phyloP scores from a whole-genome alignment of 768 basidiomycete genomes.

The Boletus rubropictus region DNA sequence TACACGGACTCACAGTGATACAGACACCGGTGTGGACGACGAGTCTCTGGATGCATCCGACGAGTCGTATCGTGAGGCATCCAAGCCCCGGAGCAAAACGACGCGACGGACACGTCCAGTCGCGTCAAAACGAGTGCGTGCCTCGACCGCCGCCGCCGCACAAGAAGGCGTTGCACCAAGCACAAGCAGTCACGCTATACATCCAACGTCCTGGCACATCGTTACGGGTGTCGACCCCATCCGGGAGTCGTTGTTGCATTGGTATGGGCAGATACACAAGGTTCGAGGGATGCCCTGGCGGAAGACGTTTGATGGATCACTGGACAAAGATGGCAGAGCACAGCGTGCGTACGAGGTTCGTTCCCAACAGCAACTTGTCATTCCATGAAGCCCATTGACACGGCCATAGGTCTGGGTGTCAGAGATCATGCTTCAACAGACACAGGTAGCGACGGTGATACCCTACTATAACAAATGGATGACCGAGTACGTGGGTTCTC shows the following conservation, averaged over 20 bases:
- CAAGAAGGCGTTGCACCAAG: neutral
- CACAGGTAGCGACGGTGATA: conserved; percentile 89
- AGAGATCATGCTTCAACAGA: conserved; percentile 96
- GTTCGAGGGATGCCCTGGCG: conserved; percentile 90
- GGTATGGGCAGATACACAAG: conserved; percentile 68
- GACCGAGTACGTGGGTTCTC: conserved; percentile 46
- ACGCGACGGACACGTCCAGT: conserved; percentile 14
- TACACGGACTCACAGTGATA: conserved; percentile 10
- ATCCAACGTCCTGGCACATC: conserved; percentile 45
- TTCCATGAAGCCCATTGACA: neutral
- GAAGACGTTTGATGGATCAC: conserved; percentile 55
- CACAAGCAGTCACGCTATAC: conserved; percentile 16
- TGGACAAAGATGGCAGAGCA: conserved; percentile 53
- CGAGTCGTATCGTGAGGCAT: conserved; percentile 14
- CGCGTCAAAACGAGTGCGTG: conserved; percentile 11
- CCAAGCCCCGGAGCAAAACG: conserved; percentile 10
- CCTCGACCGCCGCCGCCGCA: neutral
- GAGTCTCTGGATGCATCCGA: conserved; percentile 18
- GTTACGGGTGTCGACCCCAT: conserved; percentile 37
- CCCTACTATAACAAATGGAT: conserved; percentile 92
- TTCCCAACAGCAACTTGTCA: neutral
- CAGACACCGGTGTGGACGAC: conserved; percentile 15
- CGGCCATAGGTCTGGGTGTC: conserved; percentile 71
- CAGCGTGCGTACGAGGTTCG: conserved; percentile 90
- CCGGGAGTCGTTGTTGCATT: conserved; percentile 49